Conservation (phyloP, 2,329 filamentous ascomycete genomes). For the Cryphonectria parasitica region DNA sequence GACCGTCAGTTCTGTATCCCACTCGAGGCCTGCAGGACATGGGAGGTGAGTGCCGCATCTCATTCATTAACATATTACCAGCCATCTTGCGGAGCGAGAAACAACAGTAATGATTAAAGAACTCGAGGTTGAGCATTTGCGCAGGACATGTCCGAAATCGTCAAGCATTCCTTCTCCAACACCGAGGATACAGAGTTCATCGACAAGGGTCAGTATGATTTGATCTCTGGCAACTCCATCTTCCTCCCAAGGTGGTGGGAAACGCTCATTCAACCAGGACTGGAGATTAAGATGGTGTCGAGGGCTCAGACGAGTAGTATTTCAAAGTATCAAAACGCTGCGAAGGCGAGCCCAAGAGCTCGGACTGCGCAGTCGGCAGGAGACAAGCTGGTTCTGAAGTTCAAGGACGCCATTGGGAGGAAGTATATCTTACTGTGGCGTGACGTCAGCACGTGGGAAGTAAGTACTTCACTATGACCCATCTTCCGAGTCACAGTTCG, state of each 20-base stretch:
- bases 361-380: background rate
- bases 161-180: slow-evolving; percentile 3
- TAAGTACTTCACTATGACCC: background rate
- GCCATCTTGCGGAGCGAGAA: background rate
- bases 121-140: background rate
- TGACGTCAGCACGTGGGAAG: background rate
- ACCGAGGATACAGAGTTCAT: background rate
- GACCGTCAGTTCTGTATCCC: background rate
- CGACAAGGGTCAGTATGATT: background rate
- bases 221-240: background rate
- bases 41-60: slow-evolving; percentile 4
- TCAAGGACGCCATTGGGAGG: background rate
- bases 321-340: too few species aligned
- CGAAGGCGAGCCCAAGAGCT: background rate
- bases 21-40: slow-evolving; percentile 15
- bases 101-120: too few species aligned
- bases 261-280: background rate
- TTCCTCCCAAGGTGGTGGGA: slow-evolving; percentile 1
- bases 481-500: background rate
- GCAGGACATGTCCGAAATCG: slow-evolving; percentile 13
- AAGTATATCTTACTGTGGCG: background rate
- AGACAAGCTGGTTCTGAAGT: background rate
- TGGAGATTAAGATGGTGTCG: background rate
- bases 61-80: too few species aligned
- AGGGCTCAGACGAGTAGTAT: background rate